A percentile compares a stretch with the other conserved stretches of the same genome.
phyloP scores from a whole-genome alignment of 225 moss, liverwort and hornwort genomes.

The Polytrichum formosum region DNA sequence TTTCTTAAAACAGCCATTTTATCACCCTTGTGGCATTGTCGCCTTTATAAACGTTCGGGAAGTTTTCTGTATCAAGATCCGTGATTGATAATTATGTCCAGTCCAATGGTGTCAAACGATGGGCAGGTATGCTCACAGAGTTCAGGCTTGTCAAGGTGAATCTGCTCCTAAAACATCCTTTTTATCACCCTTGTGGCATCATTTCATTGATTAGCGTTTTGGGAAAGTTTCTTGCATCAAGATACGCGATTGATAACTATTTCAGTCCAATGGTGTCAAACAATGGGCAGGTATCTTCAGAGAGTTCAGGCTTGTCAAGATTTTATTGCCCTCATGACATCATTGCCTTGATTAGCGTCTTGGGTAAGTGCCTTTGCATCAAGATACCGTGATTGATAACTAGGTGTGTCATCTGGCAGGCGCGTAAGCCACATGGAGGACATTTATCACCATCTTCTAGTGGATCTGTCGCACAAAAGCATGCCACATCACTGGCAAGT shows the following conservation, averaged over 20 bases:
- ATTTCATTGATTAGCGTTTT: not conserved
- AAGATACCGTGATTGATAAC: not conserved
- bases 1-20: not conserved
- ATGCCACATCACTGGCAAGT: conserved; percentile 2
- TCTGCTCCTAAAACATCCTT: not conserved
- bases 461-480: conserved; percentile 17
- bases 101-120: conserved; percentile 13
- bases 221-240: not conserved
- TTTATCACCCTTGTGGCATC: not conserved
- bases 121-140: conserved; percentile 21
- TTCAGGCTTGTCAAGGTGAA: not conserved
- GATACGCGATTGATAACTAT: not conserved
- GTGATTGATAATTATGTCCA: not conserved
- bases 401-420: conserved; percentile 14
- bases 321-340: not conserved
- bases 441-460: conserved; percentile 7
- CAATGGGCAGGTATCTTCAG: conserved; percentile 22
- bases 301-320: not conserved
- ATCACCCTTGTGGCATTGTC: not conserved
- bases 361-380: not conserved
- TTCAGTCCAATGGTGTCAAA: conserved; percentile 9
- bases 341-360: too few relatives aligned
- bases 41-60: not conserved
- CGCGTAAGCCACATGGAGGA: conserved; percentile 15
- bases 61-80: not conserved